These are phyloP conservation scores for Linum usitatissimum DNA, from an alignment of 345 rosid genomes.

Conservation along the genomic window DNA sequence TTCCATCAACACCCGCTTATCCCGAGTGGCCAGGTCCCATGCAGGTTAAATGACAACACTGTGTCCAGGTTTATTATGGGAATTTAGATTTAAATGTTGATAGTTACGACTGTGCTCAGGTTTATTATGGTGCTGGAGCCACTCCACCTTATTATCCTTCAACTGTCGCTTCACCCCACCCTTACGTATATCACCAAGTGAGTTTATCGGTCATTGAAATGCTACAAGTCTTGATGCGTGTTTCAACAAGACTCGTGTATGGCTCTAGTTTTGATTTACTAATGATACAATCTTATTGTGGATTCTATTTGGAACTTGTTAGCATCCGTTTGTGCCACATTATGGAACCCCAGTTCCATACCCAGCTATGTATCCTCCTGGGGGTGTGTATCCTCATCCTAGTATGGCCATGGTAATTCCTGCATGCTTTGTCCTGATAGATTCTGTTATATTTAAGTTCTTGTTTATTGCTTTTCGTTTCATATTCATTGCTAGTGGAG, in stretches of 20 bases:
- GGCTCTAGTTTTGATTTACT: background rate
- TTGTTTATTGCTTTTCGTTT: background rate
- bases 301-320: constrained; percentile 18
- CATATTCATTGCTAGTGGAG: background rate
- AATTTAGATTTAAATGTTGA: constrained; percentile 14
- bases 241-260: background rate
- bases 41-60: constrained; percentile 45
- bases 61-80: constrained; percentile 7
- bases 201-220: constrained; percentile 10
- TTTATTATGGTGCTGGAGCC: constrained; percentile 83
- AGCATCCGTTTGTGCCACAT: constrained; percentile 87
- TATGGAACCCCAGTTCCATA: constrained; percentile 94
- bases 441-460: background rate
- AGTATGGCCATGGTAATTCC: constrained; percentile 55
- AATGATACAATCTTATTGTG: constrained; percentile 8
- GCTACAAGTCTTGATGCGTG: background rate
- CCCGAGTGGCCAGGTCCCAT: constrained; percentile 83
- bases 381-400: constrained; percentile 84
- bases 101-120: constrained; percentile 36
- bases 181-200: constrained; percentile 79
- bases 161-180: constrained; percentile 77
- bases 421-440: background rate
- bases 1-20: constrained; percentile 52
- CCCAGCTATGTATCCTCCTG: constrained; percentile 82
- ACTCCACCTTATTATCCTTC: constrained; percentile 79